Evolutionary conservation across 306 rosid species (phyloP), one percentile per base, ranked within the genome.

Genomic region (Cucurbita argyrosperma): DNA sequence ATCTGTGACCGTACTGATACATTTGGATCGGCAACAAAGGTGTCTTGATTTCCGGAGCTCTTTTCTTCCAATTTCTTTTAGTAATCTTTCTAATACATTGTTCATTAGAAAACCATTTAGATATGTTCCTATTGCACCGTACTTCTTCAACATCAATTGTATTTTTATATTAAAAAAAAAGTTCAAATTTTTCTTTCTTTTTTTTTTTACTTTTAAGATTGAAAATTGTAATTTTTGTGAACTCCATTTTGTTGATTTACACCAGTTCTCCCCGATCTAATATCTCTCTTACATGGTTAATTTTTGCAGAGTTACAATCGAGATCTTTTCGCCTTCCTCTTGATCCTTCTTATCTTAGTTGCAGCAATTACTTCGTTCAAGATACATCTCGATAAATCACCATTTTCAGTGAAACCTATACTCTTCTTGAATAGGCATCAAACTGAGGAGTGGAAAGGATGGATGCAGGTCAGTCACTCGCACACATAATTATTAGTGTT

Each of bases 371-470:
- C 97, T 79, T 85, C 99, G 18, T 89, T 94, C 83, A 94, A 79
- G 74, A 79, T 84, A 81, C 95, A 91, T 79, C 79, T 85, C 38
- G 99, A 89, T 82, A 91, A 89, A 88, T 89, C 97, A 64, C 90
- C 96, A 3, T 51, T 88, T 23, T 83, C 97, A 30, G 99, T 96
- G 77, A 94, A 94, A 76, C 80, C 99, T 71, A 82, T 94, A 15
- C 97, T 88, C 71, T 94, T 88, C 82, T 80, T 94, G 77, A 94
- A 94, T 81, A 83, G 99, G 88, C 99, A 94, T 80, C 99, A 94
- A 87, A 94, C 99, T 67, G 99, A 91, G 85, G 99, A 94, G 81
- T 94, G 99, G 99, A 91, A 83, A 87, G 99, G 99, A 49, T 94
- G 99, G 97, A 94, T 91, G 99, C 99, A 94, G 96, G 99, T 94